Evolutionary conservation across 345 rosid species (phyloP).

Genomic region (Abelmoschus esculentus): DNA sequence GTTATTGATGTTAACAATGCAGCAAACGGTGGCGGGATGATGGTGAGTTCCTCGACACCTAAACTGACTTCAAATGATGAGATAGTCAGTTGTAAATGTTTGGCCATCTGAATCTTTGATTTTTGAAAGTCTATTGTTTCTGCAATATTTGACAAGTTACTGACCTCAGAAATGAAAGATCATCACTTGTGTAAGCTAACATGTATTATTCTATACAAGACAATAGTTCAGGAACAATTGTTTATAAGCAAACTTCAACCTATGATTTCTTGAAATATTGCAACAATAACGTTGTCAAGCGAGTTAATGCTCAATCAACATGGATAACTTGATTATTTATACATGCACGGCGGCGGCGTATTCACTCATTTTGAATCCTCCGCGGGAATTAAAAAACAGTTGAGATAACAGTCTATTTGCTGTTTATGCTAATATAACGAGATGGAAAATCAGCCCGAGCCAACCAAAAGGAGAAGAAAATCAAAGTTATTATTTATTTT

Average conservation of each 20-base stretch:
- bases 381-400: slow-evolving; percentile 3
- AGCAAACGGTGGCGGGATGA: slow-evolving; percentile 42
- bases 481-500: not conserved
- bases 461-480: not conserved
- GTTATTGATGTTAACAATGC: slow-evolving; percentile 46
- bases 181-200: not conserved
- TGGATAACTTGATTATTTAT: too few relatives aligned
- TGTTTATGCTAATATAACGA: slow-evolving; percentile 13
- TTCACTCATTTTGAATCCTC: not conserved
- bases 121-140: not conserved
- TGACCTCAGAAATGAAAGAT: not conserved
- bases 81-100: slow-evolving; percentile 46
- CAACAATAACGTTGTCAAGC: too few relatives aligned
- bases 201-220: not conserved
- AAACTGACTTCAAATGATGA: slow-evolving; percentile 35
- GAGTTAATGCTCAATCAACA: too few relatives aligned
- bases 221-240: not conserved
- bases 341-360: too few relatives aligned
- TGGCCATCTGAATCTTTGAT: slow-evolving; percentile 33
- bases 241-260: too few relatives aligned
- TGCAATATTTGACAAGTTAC: not conserved
- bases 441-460: not conserved
- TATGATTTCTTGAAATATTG: too few relatives aligned
- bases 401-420: not conserved
- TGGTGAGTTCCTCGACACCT: slow-evolving; percentile 64